Evolutionary conservation across 2,329 filamentous ascomycete species (phyloP), one percentile per base, ranked within the genome.

Genomic region (Cladobotryum mycophilum): DNA sequence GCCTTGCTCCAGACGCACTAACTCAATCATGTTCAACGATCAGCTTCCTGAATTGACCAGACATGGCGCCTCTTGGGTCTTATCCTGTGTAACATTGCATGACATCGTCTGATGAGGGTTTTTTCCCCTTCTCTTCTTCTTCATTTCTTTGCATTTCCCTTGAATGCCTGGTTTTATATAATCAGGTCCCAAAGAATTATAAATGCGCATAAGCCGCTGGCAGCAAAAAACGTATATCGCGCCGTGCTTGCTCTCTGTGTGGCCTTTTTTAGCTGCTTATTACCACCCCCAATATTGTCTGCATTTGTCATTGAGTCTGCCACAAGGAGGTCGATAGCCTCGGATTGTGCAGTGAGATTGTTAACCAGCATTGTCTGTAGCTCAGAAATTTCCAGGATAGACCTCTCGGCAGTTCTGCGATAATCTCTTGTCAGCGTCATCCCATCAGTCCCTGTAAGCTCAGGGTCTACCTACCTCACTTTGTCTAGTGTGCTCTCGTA

Each of bases 401-500:
- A 96, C 65, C 88, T 89, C 67, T 99, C 90, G 0, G 90, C 90
- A 22, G 86, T 87, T 62, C 89, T 95, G 62, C 53, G 33, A 22
- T n/a, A 5, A 7, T 35, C 17, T 22, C 8, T 12, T 46, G 41
- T 52, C 25, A 54, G 45, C 25, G 14, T 30, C 30, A 1, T 20
- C 22, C 22, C 33, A 17, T 8, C 25, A 2, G 18, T 8, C 33
- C 22, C 22, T 20, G 42, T 14, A 14, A 30, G 20, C 25, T 30
- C 25, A 30, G 25, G 25, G 25, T 30, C 12, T 12, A 78, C 87
- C 49, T 80, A 95, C 88, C 86, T 88, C 58, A 97, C 89, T 78
- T 97, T 93, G 67, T 91, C 86, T 65, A 97, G 74, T n/a, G 88
- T 90, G 70, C 87, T 89, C 68, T 96, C 89, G 68, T 95, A 96